Conservation (phyloP, 768 basidiomycete species). For the Phanerodontia chrysosporium region DNA sequence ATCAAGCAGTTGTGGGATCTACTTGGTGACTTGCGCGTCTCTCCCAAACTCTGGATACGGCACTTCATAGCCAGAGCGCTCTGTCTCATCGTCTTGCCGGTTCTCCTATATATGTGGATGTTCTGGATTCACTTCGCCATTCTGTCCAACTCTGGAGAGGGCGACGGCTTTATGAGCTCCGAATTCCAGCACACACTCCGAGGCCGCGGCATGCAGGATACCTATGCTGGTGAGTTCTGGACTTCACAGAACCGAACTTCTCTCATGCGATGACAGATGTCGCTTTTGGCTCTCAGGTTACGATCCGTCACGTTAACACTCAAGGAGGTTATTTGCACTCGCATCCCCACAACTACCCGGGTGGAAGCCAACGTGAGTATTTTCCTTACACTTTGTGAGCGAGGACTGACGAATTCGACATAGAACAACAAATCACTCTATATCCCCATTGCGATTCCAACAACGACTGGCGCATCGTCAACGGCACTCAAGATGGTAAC, state of each 20-base stretch:
- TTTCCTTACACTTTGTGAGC: too few species aligned
- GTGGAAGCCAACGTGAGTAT: constrained; percentile 80
- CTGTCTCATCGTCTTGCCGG: constrained; percentile 83
- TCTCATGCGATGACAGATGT: constrained; percentile 52
- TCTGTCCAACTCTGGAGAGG: constrained; percentile 87
- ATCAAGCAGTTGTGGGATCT: constrained; percentile 84
- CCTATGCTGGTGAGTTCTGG: constrained; percentile 66
- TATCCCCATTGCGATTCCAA: constrained; percentile 98
- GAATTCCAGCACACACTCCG: constrained; percentile 96
- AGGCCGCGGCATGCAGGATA: constrained; percentile 89
- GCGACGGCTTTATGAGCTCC: constrained; percentile 98
- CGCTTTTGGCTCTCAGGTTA: constrained; percentile 75
- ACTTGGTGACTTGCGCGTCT: constrained; percentile 79
- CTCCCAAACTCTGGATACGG: constrained; percentile 67
- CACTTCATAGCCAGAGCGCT: constrained; percentile 90
- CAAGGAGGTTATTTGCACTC: constrained; percentile 99
- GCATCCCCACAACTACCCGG: constrained; percentile 85
- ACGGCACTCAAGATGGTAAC: constrained; percentile 52
- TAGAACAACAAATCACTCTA: constrained; percentile 98
- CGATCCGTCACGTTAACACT: constrained; percentile 89
- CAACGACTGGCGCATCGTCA: constrained; percentile 86
- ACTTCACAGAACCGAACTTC: neutral
- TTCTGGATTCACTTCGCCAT: constrained; percentile 94
- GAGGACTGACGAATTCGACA: neutral
- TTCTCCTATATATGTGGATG: constrained; percentile 93